Base-by-base conservation (phyloP, 768 basidiomycete species). In the Austroboletus eburneus region DNA sequence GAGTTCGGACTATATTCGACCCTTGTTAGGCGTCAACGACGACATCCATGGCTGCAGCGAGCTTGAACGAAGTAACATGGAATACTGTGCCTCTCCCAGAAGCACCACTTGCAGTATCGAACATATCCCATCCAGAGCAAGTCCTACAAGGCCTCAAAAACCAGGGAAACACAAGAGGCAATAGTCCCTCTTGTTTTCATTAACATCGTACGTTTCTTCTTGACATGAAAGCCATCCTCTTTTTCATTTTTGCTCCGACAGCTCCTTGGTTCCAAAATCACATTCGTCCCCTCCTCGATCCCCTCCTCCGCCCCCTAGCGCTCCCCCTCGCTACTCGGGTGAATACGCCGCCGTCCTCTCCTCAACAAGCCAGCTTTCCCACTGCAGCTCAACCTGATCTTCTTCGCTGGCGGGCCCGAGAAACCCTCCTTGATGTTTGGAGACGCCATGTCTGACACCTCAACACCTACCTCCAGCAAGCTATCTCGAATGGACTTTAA, bases 161-260 rank as follows among this genome's bases (percentile, higher is more conserved):
- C 54, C 54, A 3, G 57, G 68, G 34, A 77, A 75, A 51, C 83
- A 87, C 54, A 86, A 83, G n/a, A 85, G 80, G 54, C 80, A 84
- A 55, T 74, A 80, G 36, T 88, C 87, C 14, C 60, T 88, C 49
- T 69, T 87, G 39, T 84, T 82, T 76, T 76, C 82, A 7, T 68
- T 89, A 33, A 79, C 87, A 48, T 75, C 80, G 75, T 83, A 67
- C 49, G 52, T 56, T 9, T 12, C 9, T 30, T 2, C 22, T 45
- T 44, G 14, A 23, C 25, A 34, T 20, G n/a, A 18, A n/a, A n/a
- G n/a, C n/a, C n/a, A n/a, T n/a, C n/a, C n/a, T n/a, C n/a, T n/a
- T n/a, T 38, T 37, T 22, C n/a, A 21, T 22, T 43, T 56, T 20
- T 18, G 25, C 5, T 0, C 34, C 37, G 24, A 57, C 37, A 65